Evolutionary conservation across 2,329 filamentous ascomycete species (phyloP).

Genomic region (Tricladium varicosporioides): DNA sequence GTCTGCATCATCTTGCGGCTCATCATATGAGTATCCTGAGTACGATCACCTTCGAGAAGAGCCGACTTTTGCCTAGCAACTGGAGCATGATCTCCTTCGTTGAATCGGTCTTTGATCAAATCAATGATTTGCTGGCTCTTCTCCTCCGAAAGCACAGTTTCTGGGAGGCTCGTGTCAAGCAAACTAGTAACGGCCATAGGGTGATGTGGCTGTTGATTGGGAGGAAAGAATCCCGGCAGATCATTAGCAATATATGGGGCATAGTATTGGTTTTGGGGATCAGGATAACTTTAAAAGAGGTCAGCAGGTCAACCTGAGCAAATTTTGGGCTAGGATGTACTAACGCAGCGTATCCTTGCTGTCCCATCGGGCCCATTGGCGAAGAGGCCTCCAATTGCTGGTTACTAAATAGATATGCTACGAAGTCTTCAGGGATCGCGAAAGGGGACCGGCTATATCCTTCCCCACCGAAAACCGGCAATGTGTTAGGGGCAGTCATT

Average conservation of each 20-base stretch:
- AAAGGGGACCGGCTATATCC: slow-evolving; percentile 84
- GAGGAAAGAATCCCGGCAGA: slow-evolving; percentile 56
- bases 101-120: slow-evolving; percentile 77
- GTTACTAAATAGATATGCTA: slow-evolving; percentile 79
- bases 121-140: slow-evolving; percentile 83
- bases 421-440: slow-evolving; percentile 82
- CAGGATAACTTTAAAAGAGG: slow-evolving; percentile 46
- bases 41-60: slow-evolving; percentile 75
- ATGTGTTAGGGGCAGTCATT: slow-evolving; percentile 63
- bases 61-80: slow-evolving; percentile 72
- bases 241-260: slow-evolving; percentile 48
- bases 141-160: slow-evolving; percentile 79
- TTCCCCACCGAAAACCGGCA: slow-evolving; percentile 85
- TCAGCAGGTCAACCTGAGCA: slow-evolving; percentile 13
- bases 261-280: slow-evolving; percentile 50
- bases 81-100: slow-evolving; percentile 73
- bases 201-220: slow-evolving; percentile 56
- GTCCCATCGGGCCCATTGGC: slow-evolving; percentile 49
- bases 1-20: slow-evolving; percentile 94
- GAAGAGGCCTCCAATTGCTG: slow-evolving; percentile 53
- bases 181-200: slow-evolving; percentile 89
- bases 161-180: slow-evolving; percentile 75
- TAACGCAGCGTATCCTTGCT: slow-evolving; percentile 49
- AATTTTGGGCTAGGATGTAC: slow-evolving; percentile 24
- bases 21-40: slow-evolving; percentile 62